Percentiles rank a stretch among this genome's conserved stretches.
Conservation (phyloP, 257 asterid species). For the Coffea eugenioides region DNA sequence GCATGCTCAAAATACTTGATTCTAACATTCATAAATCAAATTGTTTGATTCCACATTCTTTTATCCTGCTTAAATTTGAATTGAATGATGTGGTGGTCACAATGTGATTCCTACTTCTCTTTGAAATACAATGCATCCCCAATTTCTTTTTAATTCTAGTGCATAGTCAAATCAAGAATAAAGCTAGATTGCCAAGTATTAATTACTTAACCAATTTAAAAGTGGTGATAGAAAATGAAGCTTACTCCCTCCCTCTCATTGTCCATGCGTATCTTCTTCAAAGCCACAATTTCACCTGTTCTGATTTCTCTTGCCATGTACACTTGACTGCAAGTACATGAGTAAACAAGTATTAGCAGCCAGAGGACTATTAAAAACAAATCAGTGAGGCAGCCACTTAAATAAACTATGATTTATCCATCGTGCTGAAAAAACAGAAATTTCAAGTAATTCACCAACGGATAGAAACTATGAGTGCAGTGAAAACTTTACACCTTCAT, state of each 20-base stretch:
- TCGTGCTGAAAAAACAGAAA: neutral
- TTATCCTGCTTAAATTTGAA: neutral
- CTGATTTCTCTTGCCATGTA: constrained; percentile 77
- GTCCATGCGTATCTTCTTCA: constrained; percentile 94
- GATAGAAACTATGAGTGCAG: neutral
- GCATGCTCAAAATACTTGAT: neutral
- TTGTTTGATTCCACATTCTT: neutral
- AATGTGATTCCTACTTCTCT: neutral
- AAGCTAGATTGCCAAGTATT: too few relatives aligned
- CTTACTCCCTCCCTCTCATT: constrained; percentile 92
- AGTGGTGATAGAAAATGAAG: constrained; percentile 10
- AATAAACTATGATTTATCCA: neutral
- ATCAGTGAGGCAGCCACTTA: neutral
- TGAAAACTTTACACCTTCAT: neutral
- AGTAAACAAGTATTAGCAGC: constrained; percentile 5
- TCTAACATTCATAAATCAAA: neutral
- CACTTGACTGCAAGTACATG: constrained; percentile 59
- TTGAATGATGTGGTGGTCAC: neutral
- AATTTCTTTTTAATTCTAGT: neutral
- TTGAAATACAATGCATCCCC: neutral
- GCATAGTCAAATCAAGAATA: neutral
- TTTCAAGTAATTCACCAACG: neutral
- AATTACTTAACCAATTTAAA: neutral
- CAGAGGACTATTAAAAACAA: constrained; percentile 1
- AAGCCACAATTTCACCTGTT: constrained; percentile 89